phyloP scores from a whole-genome alignment of 1,139 yeast genomes.

The Geotrichum cucujoidarum region DNA sequence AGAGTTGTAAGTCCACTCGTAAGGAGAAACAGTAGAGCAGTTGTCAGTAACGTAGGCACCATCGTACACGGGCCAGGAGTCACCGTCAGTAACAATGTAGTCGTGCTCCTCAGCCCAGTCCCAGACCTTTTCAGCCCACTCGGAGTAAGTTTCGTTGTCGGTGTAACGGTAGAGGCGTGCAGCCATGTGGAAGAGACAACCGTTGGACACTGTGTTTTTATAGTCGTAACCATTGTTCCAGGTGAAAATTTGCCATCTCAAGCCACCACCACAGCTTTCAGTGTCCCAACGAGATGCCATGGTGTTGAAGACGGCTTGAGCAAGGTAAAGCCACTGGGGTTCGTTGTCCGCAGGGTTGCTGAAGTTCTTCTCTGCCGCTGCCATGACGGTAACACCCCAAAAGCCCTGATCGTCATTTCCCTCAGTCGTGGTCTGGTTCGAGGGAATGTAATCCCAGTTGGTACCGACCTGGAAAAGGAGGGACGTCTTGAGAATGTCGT shows the following conservation, averaged over 20 bases:
- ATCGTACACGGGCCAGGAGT: slow-evolving; percentile 54
- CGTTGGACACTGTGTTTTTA: slow-evolving; percentile 86
- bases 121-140: slow-evolving; percentile 75
- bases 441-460: slow-evolving; percentile 65
- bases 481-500: slow-evolving; percentile 51
- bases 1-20: slow-evolving; percentile 85
- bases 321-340: slow-evolving; percentile 65
- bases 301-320: slow-evolving; percentile 81
- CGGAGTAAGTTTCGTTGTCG: slow-evolving; percentile 60
- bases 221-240: slow-evolving; percentile 94
- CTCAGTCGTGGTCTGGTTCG: slow-evolving; percentile 68
- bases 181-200: slow-evolving; percentile 82
- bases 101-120: slow-evolving; percentile 72
- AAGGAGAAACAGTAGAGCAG: slow-evolving; percentile 55
- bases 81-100: slow-evolving; percentile 45
- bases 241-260: slow-evolving; percentile 93
- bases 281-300: slow-evolving; percentile 88
- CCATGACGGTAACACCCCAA: slow-evolving; percentile 83
- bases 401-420: slow-evolving; percentile 93
- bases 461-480: slow-evolving; percentile 62
- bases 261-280: slow-evolving; percentile 72
- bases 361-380: slow-evolving; percentile 77
- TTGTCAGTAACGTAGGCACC: slow-evolving; percentile 63
- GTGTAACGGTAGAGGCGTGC: slow-evolving; percentile 86
- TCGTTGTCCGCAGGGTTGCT: slow-evolving; percentile 50